Base-by-base conservation (phyloP, 1,139 yeast species). In the Zygosaccharomyces pseudobailii region DNA sequence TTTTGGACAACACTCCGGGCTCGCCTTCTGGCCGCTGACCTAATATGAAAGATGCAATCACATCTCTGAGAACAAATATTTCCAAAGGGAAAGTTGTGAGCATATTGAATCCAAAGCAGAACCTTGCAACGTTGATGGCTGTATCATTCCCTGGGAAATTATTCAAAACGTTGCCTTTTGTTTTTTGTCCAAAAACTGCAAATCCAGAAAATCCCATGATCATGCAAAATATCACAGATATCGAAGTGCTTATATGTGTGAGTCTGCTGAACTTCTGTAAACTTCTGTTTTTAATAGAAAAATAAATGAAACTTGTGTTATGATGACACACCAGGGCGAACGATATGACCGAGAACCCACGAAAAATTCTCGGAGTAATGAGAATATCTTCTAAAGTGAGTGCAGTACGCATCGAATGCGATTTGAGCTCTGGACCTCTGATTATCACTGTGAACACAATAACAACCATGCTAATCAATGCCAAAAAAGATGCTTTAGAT, bases 311-410 rank as follows among this genome's bases (percentile, higher is more conserved):
- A 36, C 90, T 79, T 0, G 97, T 87, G 62, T 90, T 90, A 65
- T 90, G 97, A 61, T 90, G 97, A 62, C 97, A 90, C 3, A 90
- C 97, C 57, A 90, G 76, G 5, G 97, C 95, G 71, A 90, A 90
- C 0, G 96, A 88, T 30, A 90, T 87, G 43, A 90, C 95, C 19
- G 94, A 83, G 22, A 90, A 81, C 1, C 96, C 96, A 65, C 89
- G 96, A 62, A 90, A 87, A 7, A 90, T 70, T 43, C 83, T 81
- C 17, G 74, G 67, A 51, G 84, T 84, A 44, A 87, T 62, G 1
- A 87, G 71, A 72, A 84, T 73, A 40, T 79, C 72, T 2, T 71
- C 58, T 0, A 67, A 55, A 0, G 77, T 62, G 25, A 85, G 69
- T 0, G 69, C 57, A 9, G 36, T 47, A 0, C 83, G 82, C 56